phyloP scores from a whole-genome alignment of 2,329 filamentous ascomycete genomes.

The Aspergillus alliaceus region DNA sequence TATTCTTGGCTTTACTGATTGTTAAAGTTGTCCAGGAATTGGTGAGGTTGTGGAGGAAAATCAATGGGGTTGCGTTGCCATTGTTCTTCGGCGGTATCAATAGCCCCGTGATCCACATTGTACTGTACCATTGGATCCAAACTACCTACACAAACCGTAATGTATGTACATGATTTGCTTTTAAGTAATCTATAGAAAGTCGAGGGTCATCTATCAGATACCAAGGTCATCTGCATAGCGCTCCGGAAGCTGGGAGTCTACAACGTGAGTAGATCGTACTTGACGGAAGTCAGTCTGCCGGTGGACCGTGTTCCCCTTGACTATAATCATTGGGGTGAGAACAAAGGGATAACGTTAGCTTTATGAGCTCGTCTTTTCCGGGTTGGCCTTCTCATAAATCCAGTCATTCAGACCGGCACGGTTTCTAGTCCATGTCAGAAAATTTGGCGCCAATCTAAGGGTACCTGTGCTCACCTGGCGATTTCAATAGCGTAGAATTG shows the following conservation, averaged over 20 bases:
- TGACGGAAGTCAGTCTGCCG: neutral
- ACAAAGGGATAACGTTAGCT: neutral
- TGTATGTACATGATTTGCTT: conserved; percentile 1
- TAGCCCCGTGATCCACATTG: conserved; percentile 2
- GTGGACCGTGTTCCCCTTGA: neutral
- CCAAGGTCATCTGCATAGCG: neutral
- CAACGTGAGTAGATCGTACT: neutral
- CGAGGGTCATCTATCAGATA: neutral
- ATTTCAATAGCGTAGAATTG: conserved; percentile 82
- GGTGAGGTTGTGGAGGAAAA: neutral
- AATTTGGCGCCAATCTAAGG: neutral
- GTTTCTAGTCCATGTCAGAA: conserved; percentile 57
- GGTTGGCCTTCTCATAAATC: conserved; percentile 77
- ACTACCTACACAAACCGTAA: neutral
- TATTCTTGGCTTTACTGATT: neutral
- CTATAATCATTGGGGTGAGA: neutral
- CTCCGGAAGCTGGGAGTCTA: neutral
- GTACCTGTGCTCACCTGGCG: conserved; percentile 54
- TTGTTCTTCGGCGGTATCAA: conserved; percentile 18
- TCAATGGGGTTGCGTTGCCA: conserved; percentile 21
- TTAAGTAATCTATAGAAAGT: neutral
- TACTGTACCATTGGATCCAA: conserved; percentile 12
- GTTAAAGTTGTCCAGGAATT: neutral
- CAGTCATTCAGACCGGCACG: conserved; percentile 89
- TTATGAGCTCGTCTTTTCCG: conserved; percentile 45